Percentiles rank a stretch among this genome's conserved stretches.
phyloP scores from a whole-genome alignment of 192 early-diverging fungal species.

The Helicostylum pulchrum region DNA sequence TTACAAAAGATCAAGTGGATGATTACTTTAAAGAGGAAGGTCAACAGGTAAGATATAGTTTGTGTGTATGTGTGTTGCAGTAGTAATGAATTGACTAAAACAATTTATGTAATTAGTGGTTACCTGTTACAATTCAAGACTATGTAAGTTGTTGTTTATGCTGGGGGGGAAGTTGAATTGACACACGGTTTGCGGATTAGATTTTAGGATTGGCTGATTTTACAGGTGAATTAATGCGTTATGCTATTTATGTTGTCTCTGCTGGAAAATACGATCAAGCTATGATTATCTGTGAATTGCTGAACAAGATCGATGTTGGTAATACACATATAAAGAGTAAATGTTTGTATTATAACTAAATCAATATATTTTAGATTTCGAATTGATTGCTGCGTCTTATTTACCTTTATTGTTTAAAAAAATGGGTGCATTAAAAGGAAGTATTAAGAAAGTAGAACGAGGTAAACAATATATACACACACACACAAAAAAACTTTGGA shows the following conservation, averaged over 20 bases:
- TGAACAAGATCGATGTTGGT: constrained; percentile 34
- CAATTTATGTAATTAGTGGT: background rate
- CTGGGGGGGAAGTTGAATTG: background rate
- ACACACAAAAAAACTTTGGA: background rate
- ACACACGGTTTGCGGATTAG: background rate
- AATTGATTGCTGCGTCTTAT: constrained; percentile 9
- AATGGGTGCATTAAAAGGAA: constrained; percentile 14
- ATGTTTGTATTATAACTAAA: background rate
- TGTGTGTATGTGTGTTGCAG: too few relatives aligned
- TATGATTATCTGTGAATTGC: constrained; percentile 29
- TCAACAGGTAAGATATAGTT: background rate
- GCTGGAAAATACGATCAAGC: constrained; percentile 30
- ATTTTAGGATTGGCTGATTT: constrained; percentile 52
- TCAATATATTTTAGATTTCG: constrained; percentile 6
- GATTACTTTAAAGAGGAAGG: constrained; percentile 6
- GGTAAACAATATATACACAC: background rate
- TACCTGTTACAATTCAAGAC: constrained; percentile 1
- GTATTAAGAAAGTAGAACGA: constrained; percentile 14
- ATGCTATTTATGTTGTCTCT: constrained; percentile 51
- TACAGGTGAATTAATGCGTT: constrained; percentile 60
- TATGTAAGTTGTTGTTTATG: background rate
- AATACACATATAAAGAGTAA: background rate
- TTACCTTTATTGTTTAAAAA: constrained; percentile 4
- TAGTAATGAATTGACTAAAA: background rate
- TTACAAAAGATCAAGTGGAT: background rate